A percentile compares a stretch with the other conserved stretches of the same genome.
phyloP scores from a whole-genome alignment of 169 alveolate species.

The Cytauxzoon felis region DNA sequence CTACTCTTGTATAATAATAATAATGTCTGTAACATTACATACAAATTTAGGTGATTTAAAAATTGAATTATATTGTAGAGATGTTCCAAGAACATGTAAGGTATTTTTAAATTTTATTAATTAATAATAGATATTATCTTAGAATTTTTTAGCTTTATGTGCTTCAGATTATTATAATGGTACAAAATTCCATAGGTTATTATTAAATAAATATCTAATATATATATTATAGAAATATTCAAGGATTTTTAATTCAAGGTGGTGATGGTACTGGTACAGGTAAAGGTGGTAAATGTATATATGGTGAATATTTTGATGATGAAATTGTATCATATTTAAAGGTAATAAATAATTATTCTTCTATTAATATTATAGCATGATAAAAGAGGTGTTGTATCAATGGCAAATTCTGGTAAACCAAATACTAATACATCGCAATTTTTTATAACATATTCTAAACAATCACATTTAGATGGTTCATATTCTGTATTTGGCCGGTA shows the following conservation, averaged over 20 bases:
- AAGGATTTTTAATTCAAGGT: slow-evolving; percentile 94
- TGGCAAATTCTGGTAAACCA: slow-evolving; percentile 88
- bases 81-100: slow-evolving; percentile 79
- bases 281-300: slow-evolving; percentile 95
- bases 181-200: slow-evolving; percentile 65
- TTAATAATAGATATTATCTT: background rate
- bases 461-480: slow-evolving; percentile 87
- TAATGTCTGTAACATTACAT: slow-evolving; percentile 77
- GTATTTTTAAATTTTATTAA: slow-evolving; percentile 1
- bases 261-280: slow-evolving; percentile 99
- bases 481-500: slow-evolving; percentile 88
- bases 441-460: slow-evolving; percentile 87
- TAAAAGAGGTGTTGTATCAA: slow-evolving; percentile 83
- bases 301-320: slow-evolving; percentile 91
- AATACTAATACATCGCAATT: slow-evolving; percentile 90
- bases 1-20: background rate
- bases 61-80: slow-evolving; percentile 77
- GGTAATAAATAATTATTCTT: slow-evolving; percentile 51
- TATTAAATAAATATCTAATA: background rate
- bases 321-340: slow-evolving; percentile 92
- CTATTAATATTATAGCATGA: slow-evolving; percentile 74
- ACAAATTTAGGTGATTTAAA: slow-evolving; percentile 76
- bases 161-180: slow-evolving; percentile 74
- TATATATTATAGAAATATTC: slow-evolving; percentile 80
- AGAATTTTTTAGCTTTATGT: slow-evolving; percentile 76